Percentiles rank a stretch among this genome's conserved stretches.
Evolutionary conservation across 1,284 basidiomycete species (phyloP).

Genomic region (Sporisorium reilianum): DNA sequence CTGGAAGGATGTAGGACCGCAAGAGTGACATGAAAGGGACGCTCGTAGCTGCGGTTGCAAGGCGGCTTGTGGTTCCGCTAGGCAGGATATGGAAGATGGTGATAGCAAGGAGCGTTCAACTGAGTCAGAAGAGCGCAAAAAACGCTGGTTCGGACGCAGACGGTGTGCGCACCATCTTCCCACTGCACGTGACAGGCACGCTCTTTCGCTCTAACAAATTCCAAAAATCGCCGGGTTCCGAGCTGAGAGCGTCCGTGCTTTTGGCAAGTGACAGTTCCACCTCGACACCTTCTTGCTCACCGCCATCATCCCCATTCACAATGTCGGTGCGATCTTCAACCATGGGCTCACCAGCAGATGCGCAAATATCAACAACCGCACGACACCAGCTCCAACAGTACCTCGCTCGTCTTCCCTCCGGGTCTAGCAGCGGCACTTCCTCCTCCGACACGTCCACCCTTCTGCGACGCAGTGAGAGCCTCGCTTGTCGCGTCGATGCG

Average conservation of each 20-base stretch:
- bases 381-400: slow-evolving; percentile 35
- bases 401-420: slow-evolving; percentile 18
- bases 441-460: slow-evolving; percentile 11
- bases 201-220: slow-evolving; percentile 4
- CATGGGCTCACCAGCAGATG: background rate
- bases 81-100: background rate
- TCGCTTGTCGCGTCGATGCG: slow-evolving; percentile 15
- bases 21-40: slow-evolving; percentile 33
- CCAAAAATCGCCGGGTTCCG: slow-evolving; percentile 7
- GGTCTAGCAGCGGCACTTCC: slow-evolving; percentile 3
- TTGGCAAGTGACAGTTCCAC: slow-evolving; percentile 2
- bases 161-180: background rate
- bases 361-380: slow-evolving; percentile 18
- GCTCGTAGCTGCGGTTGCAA: background rate
- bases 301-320: background rate
- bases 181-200: background rate
- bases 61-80: background rate
- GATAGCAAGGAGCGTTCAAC: background rate
- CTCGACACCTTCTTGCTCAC: background rate
- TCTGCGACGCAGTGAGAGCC: slow-evolving; percentile 5
- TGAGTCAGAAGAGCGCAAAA: slow-evolving; percentile 13
- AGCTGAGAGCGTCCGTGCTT: background rate
- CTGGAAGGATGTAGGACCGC: slow-evolving; percentile 26
- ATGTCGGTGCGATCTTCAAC: background rate
- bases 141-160: no score